A percentile compares a stretch with the other conserved stretches of the same genome.
Evolutionary conservation across 2,329 filamentous ascomycete genomes (phyloP).

Genomic region (Pyrenochaeta sp.): DNA sequence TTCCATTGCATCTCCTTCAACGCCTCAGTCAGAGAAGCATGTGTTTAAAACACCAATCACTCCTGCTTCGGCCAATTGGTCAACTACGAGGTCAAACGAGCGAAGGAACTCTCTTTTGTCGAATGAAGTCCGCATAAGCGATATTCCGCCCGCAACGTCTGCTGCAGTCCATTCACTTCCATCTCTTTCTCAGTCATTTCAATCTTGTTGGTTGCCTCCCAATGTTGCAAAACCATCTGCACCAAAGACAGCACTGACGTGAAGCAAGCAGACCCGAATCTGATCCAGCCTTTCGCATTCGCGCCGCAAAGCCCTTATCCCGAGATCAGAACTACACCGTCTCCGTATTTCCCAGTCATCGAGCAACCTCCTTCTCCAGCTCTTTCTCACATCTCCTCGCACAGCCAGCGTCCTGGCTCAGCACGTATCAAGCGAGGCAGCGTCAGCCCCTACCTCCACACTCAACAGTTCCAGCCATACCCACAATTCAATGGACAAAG

Average conservation of each 20-base stretch:
- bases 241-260: conserved; percentile 20
- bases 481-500: conserved; percentile 58
- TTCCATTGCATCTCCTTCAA: conserved; percentile 29
- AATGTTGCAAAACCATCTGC: conserved; percentile 1
- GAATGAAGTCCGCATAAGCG: conserved; percentile 30
- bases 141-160: conserved; percentile 18
- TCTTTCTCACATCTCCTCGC: conserved; percentile 63
- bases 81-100: conserved; percentile 20
- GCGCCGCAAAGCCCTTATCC: conserved; percentile 52
- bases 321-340: conserved; percentile 51
- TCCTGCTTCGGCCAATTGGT: conserved; percentile 53
- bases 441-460: conserved; percentile 73
- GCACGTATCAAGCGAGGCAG: conserved; percentile 60
- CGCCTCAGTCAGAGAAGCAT: conserved; percentile 20
- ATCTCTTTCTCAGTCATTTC: conserved; percentile 25
- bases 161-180: conserved; percentile 26
- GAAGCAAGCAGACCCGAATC: conserved; percentile 61
- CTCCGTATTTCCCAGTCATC: conserved; percentile 53
- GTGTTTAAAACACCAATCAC: conserved; percentile 45
- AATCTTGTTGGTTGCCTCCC: conserved; percentile 52
- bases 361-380: conserved; percentile 68
- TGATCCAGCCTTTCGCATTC: conserved; percentile 63
- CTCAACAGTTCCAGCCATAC: conserved; percentile 64
- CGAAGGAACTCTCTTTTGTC: conserved; percentile 41
- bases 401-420: conserved; percentile 54